phyloP scores from a whole-genome alignment of 495 filamentous ascomycete species.

The Aspergillus indologenus region DNA sequence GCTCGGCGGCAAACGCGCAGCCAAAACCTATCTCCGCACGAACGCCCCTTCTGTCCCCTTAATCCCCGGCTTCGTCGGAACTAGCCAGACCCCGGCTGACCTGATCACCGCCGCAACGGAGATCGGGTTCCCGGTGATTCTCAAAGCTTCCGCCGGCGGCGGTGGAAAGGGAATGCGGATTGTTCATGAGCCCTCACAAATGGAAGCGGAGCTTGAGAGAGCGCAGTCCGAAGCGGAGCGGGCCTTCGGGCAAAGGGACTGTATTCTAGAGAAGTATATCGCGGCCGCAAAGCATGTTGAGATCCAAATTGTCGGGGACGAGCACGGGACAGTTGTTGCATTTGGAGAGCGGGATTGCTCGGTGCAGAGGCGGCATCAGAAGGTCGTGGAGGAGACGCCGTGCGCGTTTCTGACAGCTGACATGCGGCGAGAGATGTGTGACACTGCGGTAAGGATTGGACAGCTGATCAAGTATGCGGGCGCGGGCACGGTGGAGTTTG shows the following conservation, averaged over 20 bases:
- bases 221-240: slow-evolving; percentile 32
- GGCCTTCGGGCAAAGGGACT: too few relatives aligned
- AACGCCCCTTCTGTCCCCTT: slow-evolving; percentile 49
- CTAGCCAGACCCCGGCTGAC: too few relatives aligned
- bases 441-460: slow-evolving; percentile 50
- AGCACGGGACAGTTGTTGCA: slow-evolving; percentile 37
- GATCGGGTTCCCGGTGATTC: slow-evolving; percentile 38
- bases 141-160: slow-evolving; percentile 57
- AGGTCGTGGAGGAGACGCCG: slow-evolving; percentile 55
- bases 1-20: slow-evolving; percentile 58
- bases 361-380: slow-evolving; percentile 51
- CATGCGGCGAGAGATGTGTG: slow-evolving; percentile 46
- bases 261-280: slow-evolving; percentile 45
- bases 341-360: slow-evolving; percentile 48
- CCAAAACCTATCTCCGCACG: slow-evolving; percentile 28
- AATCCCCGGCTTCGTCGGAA: slow-evolving; percentile 40
- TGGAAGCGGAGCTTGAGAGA: background rate
- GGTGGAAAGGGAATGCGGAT: slow-evolving; percentile 38
- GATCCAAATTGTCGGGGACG: slow-evolving; percentile 47
- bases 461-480: slow-evolving; percentile 54
- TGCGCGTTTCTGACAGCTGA: slow-evolving; percentile 48
- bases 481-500: slow-evolving; percentile 62
- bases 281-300: slow-evolving; percentile 45
- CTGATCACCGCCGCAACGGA: background rate
- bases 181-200: too few relatives aligned